Conservation (phyloP, 1,284 basidiomycete genomes). For the Chalciporus sp. region DNA sequence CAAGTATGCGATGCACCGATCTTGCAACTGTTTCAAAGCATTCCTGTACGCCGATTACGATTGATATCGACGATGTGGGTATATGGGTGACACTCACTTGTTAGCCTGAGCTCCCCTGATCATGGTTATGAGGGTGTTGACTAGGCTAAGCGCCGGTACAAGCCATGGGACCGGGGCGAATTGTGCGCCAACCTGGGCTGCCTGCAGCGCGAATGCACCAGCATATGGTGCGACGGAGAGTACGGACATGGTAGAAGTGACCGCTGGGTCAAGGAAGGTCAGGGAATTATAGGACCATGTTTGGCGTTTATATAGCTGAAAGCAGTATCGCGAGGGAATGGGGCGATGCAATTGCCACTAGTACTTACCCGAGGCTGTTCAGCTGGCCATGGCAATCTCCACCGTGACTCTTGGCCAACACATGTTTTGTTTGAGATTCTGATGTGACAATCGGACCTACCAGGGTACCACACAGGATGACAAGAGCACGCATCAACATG, state of each 20-base stretch:
- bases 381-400: background rate
- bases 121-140: constrained; percentile 45
- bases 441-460: background rate
- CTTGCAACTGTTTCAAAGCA: constrained; percentile 45
- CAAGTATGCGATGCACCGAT: constrained; percentile 38
- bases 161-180: constrained; percentile 53
- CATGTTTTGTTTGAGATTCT: constrained; percentile 8
- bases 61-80: background rate
- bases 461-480: background rate
- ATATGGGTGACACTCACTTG: constrained; percentile 34
- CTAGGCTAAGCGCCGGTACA: constrained; percentile 41
- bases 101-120: constrained; percentile 51
- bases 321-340: background rate
- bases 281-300: background rate
- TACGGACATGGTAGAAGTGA: constrained; percentile 21
- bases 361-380: constrained; percentile 22
- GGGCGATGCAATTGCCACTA: background rate
- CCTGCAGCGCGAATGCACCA: constrained; percentile 17
- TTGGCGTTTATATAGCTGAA: background rate
- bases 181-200: constrained; percentile 46
- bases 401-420: background rate
- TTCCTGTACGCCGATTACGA: constrained; percentile 30
- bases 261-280: background rate
- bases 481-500: too few relatives aligned
- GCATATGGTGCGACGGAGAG: constrained; percentile 17